Base-by-base conservation (phyloP, 805 yeast species). In the Peterozyma toletana region DNA sequence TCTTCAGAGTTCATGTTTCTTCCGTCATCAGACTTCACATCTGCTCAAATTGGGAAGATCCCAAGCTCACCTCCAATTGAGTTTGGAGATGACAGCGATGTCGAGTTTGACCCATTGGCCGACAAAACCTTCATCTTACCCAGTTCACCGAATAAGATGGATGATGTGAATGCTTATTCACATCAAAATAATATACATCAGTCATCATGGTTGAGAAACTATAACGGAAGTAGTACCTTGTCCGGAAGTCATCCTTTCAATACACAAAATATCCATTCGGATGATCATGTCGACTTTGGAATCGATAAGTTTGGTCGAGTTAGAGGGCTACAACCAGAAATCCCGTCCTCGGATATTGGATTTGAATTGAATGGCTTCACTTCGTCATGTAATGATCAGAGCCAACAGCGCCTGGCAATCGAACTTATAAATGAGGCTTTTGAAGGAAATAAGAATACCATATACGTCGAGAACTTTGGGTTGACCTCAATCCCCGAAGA, bases 401-500 rank as follows among this genome's bases (percentile, higher is more conserved):
- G 48, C 39, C 42, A 58, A 53, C 42, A 38, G 51, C 40, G 50
- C 9, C 54, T 55, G 5, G 80, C 80, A 0, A 51, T 72, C 14
- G 63, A 64, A 3, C 56, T 66, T 3, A 68, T 79, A 13, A 59
- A 71, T 11, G 55, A 60, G 3, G 62, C 74, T 2, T 75, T 80
- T 47, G 83, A 77, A 48, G 67, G 72, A 37, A 67, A 69, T 5
- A 49, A 55, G 9, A 65, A 76, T 1, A 61, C 54, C n/a, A 61
- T 80, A 2, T 59, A 69, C 44, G 52, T 80, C 27, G 83, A 78
- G 42, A 59, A 68, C 13, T 53, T 77, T 57, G 69, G 66, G 0
- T 58, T 80, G 35, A 63, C 60, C 10, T 69, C 69, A 5, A 56
- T 80, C 3, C 85, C 86, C 1, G 78, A 75, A 41, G 82, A 78